Evolutionary conservation across 2,329 filamentous ascomycete genomes (phyloP).

Genomic region (Chaetomium sp.): DNA sequence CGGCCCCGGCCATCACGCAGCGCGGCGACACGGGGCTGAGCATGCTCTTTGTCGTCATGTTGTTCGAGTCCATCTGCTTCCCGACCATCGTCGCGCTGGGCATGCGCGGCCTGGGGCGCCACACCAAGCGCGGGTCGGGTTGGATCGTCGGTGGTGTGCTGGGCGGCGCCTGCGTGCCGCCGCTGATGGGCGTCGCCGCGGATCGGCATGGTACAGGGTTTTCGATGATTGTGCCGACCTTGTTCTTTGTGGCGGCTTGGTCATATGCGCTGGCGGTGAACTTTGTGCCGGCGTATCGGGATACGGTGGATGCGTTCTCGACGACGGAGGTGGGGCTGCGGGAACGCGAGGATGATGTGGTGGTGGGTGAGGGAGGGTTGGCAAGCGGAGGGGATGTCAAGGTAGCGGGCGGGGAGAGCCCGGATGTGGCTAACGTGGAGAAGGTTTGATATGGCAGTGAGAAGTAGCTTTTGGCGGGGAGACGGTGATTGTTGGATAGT

Average conservation of each 20-base stretch:
- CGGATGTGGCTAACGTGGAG: slow-evolving; percentile 6
- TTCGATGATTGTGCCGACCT: slow-evolving; percentile 67
- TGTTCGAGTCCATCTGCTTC: slow-evolving; percentile 81
- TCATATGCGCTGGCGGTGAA: slow-evolving; percentile 64
- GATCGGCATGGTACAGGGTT: slow-evolving; percentile 62
- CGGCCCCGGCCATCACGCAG: slow-evolving; percentile 51
- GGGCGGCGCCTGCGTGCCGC: slow-evolving; percentile 74
- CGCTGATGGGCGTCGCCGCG: slow-evolving; percentile 68
- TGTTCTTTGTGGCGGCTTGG: slow-evolving; percentile 59
- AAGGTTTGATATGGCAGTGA: neutral
- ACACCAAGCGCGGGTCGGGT: slow-evolving; percentile 76
- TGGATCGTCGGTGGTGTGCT: slow-evolving; percentile 71
- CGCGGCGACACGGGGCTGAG: slow-evolving; percentile 52
- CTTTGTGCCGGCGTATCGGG: slow-evolving; percentile 64
- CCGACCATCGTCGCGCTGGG: slow-evolving; percentile 78
- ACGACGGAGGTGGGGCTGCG: slow-evolving; percentile 47
- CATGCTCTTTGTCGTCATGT: slow-evolving; percentile 70
- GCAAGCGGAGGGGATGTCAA: neutral
- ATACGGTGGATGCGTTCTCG: slow-evolving; percentile 62
- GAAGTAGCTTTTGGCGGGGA: neutral
- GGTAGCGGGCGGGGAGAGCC: neutral
- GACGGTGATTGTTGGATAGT: neutral
- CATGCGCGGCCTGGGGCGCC: slow-evolving; percentile 72
- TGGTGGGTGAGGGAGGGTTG: neutral
- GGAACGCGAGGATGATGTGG: neutral